Conservation (phyloP, 2,329 filamentous ascomycete genomes). For the Exophiala viscosa region DNA sequence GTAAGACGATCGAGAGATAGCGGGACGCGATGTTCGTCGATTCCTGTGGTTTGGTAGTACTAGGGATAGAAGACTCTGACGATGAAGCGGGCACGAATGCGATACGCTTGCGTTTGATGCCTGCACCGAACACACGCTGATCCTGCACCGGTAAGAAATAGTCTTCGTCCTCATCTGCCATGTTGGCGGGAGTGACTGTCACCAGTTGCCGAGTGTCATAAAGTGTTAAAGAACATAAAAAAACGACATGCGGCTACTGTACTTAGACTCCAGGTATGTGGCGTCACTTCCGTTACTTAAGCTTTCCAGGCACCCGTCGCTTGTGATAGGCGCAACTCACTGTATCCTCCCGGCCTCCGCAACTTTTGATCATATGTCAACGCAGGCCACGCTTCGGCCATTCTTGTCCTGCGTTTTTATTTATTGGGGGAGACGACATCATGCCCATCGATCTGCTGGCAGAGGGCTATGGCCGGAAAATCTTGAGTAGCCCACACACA, state of each 20-base stretch:
- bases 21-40: slow-evolving; percentile 36
- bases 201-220: neutral
- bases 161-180: slow-evolving; percentile 49
- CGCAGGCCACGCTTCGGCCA: too few species aligned
- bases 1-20: slow-evolving; percentile 48
- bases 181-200: neutral
- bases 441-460: slow-evolving; percentile 63
- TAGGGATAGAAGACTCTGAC: slow-evolving; percentile 20
- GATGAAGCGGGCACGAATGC: slow-evolving; percentile 54
- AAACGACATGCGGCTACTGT: too few species aligned
- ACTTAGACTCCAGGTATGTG: too few species aligned
- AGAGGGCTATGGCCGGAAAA: slow-evolving; percentile 53
- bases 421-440: slow-evolving; percentile 14
- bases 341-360: neutral
- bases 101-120: slow-evolving; percentile 60
- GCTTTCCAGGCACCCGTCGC: slow-evolving; percentile 1
- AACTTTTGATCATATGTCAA: too few species aligned
- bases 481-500: slow-evolving; percentile 52
- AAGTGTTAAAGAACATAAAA: too few species aligned
- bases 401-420: neutral
- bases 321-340: slow-evolving; percentile 3
- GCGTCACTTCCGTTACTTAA: too few species aligned
- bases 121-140: slow-evolving; percentile 59
- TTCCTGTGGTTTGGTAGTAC: slow-evolving; percentile 24
- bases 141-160: slow-evolving; percentile 58